Percentiles rank a stretch among this genome's conserved stretches.
Evolutionary conservation across 768 basidiomycete species (phyloP).

Genomic region (Thelephora aurantiotincta): DNA sequence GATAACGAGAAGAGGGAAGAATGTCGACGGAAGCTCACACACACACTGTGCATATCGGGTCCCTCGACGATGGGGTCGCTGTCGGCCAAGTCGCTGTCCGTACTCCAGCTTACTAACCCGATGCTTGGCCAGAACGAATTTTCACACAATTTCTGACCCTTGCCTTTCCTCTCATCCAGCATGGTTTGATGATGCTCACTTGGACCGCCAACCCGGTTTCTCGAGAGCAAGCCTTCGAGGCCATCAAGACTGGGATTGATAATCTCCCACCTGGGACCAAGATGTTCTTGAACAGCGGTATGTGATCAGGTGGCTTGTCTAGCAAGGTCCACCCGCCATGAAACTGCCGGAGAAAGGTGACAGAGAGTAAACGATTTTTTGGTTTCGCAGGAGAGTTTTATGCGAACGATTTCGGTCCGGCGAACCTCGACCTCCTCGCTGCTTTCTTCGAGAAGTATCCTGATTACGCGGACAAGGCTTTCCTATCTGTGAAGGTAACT

Average conservation of each 20-base stretch:
- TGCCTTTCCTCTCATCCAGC: slow-evolving; percentile 10
- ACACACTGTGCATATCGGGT: no score
- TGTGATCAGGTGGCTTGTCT: slow-evolving; percentile 1
- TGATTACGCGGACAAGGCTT: slow-evolving; percentile 27
- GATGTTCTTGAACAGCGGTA: slow-evolving; percentile 38
- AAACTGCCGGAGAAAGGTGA: no score
- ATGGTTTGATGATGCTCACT: slow-evolving; percentile 49
- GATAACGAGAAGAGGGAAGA: no score
- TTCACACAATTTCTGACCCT: neutral
- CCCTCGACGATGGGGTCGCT: no score
- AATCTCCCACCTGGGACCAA: slow-evolving; percentile 28
- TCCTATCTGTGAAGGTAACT: slow-evolving; percentile 34
- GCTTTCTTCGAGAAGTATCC: slow-evolving; percentile 36
- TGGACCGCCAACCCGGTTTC: slow-evolving; percentile 21
- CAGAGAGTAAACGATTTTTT: neutral
- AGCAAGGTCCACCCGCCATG: no score
- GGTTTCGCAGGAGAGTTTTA: slow-evolving; percentile 40
- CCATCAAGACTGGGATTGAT: slow-evolving; percentile 40
- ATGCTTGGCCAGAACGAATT: no score
- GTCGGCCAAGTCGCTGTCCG: slow-evolving; percentile 27
- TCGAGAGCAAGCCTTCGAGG: slow-evolving; percentile 46
- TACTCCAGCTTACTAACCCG: slow-evolving; percentile 14
- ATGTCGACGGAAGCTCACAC: no score
- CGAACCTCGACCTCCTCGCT: slow-evolving; percentile 33
- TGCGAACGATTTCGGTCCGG: slow-evolving; percentile 21